phyloP scores from a whole-genome alignment of 495 filamentous ascomycete species.

The Hypoxylon lenormandii region DNA sequence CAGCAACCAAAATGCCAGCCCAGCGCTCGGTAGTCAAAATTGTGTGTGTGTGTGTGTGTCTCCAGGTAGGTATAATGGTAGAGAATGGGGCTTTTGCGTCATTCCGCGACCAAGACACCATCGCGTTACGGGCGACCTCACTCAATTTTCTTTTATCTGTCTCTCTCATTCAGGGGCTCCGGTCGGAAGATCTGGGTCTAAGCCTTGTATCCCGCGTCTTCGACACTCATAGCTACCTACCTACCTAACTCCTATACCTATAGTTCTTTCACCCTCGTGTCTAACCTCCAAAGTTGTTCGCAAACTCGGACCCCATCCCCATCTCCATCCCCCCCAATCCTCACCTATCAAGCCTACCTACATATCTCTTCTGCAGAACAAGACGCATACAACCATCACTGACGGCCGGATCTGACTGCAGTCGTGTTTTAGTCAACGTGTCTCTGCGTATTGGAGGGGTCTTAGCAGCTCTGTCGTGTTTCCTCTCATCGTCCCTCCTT shows the following conservation, averaged over 20 bases:
- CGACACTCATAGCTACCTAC: slow-evolving; percentile 8
- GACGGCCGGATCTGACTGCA: slow-evolving; percentile 44
- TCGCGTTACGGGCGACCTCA: slow-evolving; percentile 14
- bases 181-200: slow-evolving; percentile 39
- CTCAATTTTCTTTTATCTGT: slow-evolving; percentile 8
- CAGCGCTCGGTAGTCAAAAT: slow-evolving; percentile 34
- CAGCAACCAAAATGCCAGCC: slow-evolving; percentile 24
- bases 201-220: slow-evolving; percentile 32
- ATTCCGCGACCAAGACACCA: slow-evolving; percentile 34
- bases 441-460: slow-evolving; percentile 41
- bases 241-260: not conserved
- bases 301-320: slow-evolving; percentile 11
- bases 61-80: slow-evolving; percentile 19
- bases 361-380: slow-evolving; percentile 31
- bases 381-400: slow-evolving; percentile 44
- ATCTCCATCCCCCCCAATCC: slow-evolving; percentile 12
- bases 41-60: not conserved
- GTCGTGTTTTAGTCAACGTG: slow-evolving; percentile 46
- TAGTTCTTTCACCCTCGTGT: slow-evolving; percentile 7
- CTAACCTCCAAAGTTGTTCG: slow-evolving; percentile 16
- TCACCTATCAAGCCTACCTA: slow-evolving; percentile 25
- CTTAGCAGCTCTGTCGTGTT: slow-evolving; percentile 47
- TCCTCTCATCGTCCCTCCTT: slow-evolving; percentile 29
- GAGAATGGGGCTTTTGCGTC: slow-evolving; percentile 34
- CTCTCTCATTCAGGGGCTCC: slow-evolving; percentile 35